phyloP scores from a whole-genome alignment of 2,329 filamentous ascomycete genomes.

The Didymosphaeria variabile region DNA sequence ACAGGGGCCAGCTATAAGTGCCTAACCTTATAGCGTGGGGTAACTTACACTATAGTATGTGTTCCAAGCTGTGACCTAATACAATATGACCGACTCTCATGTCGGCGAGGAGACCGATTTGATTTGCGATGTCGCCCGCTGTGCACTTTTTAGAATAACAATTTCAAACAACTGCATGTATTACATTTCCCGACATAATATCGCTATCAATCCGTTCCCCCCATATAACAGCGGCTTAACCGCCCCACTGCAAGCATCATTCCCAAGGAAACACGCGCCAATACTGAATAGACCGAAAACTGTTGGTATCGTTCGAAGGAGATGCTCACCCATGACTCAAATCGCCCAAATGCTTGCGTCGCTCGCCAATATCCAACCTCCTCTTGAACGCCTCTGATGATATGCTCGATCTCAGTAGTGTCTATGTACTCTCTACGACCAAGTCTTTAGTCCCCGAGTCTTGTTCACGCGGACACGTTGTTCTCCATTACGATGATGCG shows the following conservation, averaged over 20 bases:
- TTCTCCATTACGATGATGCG: conserved; percentile 19
- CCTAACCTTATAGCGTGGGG: too few species aligned
- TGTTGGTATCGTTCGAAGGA: conserved; percentile 4
- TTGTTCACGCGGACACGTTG: conserved; percentile 16
- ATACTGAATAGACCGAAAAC: background rate
- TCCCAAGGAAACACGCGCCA: background rate
- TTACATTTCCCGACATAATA: background rate
- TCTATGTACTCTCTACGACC: background rate
- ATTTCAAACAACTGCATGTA: background rate
- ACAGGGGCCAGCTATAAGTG: too few species aligned
- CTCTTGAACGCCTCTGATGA: background rate
- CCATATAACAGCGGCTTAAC: background rate
- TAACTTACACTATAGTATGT: too few species aligned
- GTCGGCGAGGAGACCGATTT: too few species aligned
- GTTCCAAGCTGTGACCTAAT: too few species aligned
- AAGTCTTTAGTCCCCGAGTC: conserved; percentile 9
- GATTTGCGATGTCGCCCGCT: background rate
- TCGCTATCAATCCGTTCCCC: background rate
- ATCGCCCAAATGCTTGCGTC: background rate
- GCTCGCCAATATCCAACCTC: background rate
- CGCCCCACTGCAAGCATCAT: background rate
- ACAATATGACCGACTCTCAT: too few species aligned
- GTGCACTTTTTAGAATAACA: background rate
- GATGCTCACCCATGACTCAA: background rate
- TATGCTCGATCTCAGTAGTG: background rate